Percentiles rank a stretch among this genome's conserved stretches.
These are phyloP conservation scores for Boletus subcaerulescens DNA, from an alignment of 768 basidiomycete genomes.

Conservation along the genomic window DNA sequence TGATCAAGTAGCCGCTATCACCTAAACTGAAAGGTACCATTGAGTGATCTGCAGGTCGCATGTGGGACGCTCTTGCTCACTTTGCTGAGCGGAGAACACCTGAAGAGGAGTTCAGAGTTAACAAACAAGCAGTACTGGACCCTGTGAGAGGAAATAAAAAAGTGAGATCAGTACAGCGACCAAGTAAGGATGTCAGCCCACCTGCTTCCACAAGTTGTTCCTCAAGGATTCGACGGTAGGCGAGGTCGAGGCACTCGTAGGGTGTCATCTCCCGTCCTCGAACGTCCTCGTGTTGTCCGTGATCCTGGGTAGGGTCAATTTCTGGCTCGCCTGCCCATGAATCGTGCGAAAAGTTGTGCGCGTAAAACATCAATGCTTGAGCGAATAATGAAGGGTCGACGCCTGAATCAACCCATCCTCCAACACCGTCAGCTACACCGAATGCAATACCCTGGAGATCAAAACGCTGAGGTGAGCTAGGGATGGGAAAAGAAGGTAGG, in stretches of 20 bases:
- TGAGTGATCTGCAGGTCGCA: conserved; percentile 1
- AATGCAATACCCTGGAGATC: conserved; percentile 64
- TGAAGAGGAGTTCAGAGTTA: conserved; percentile 71
- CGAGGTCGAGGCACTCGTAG: conserved; percentile 65
- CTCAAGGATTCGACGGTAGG: conserved; percentile 66
- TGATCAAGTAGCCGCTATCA: conserved; percentile 75
- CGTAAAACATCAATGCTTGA: conserved; percentile 87
- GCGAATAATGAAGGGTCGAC: conserved; percentile 89
- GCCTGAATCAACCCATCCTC: conserved; percentile 83
- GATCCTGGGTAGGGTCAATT: conserved; percentile 71
- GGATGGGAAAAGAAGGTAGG: conserved; percentile 1
- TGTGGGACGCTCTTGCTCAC: conserved; percentile 38
- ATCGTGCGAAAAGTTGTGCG: conserved; percentile 64
- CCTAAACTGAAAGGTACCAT: conserved; percentile 50
- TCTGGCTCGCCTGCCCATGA: conserved; percentile 86
- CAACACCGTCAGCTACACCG: conserved; percentile 90
- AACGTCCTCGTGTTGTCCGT: conserved; percentile 59
- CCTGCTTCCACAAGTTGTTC: conserved; percentile 60
- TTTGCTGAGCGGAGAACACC: conserved; percentile 76
- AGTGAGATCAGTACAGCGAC: background rate
- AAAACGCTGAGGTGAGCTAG: conserved; percentile 22
- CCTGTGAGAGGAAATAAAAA: conserved; percentile 39
- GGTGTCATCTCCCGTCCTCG: conserved; percentile 72
- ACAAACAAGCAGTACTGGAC: conserved; percentile 79
- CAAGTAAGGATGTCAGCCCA: conserved; percentile 29